Evolutionary conservation across 306 rosid species (phyloP), one percentile per base, ranked within the genome.

Genomic region (Malus fusca): DNA sequence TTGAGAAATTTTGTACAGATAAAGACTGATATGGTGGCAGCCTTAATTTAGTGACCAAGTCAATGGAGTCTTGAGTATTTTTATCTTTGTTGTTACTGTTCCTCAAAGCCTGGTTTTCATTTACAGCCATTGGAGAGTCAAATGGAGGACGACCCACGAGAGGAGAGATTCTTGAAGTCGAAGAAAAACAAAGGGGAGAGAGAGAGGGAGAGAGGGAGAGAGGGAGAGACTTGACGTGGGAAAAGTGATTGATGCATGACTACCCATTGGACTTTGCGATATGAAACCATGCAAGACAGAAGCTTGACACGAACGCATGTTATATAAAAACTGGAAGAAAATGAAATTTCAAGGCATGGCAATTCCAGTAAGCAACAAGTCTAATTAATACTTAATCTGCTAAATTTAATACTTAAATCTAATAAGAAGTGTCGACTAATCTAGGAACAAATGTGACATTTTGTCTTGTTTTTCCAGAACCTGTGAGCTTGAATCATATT

Each of bases 171-270:
- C 76, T 72, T 58, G 52, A 72, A 26, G 55, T 33, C 53, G 69
- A 62, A 31, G 66, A 81, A 80, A 81, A 5, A 11, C 13, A 8
- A 56, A 9, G 5, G 22, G 19, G 3, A 18, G 22, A 0, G 58
- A 1, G 56, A 15, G 21, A 18, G 22, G 1, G 58, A 1, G 56
- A 15, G 21, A 52, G n/a, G 5, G 22, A 59, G 40, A 10, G 33
- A 21, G 69, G 43, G 74, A 79, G 70, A 84, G 61, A 55, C 40
- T 64, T 23, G 58, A 78, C 51, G 66, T 51, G 66, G 78, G 28
- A 5, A 74, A 75, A 31, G 76, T 81, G 89, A 79, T 74, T 78
- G 89, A 78, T 81, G 71, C 84, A 84, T 59, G 74, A 74, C 69
- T 68, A 12, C 7, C 53, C 8, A 4, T 17, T 48, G 56, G 60